Evolutionary conservation across 2,329 filamentous ascomycete species (phyloP).

Genomic region (Aureobasidium namibiae): DNA sequence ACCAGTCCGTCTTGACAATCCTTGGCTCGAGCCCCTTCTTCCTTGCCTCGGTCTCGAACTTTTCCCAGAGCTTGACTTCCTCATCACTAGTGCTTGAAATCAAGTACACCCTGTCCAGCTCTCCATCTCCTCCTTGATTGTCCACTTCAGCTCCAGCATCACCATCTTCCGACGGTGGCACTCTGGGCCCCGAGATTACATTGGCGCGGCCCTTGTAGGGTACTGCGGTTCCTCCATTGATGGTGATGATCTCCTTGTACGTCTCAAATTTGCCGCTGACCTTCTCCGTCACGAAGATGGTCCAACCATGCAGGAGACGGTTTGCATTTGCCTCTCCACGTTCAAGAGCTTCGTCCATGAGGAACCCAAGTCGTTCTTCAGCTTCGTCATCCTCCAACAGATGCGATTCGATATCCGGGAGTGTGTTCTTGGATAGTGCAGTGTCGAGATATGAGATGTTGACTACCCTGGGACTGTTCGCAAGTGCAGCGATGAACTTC

Average conservation of each 20-base stretch:
- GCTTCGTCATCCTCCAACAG: slow-evolving; percentile 61
- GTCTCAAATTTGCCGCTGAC: slow-evolving; percentile 76
- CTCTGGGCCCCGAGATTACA: slow-evolving; percentile 40
- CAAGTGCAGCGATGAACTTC: slow-evolving; percentile 86
- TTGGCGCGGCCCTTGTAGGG: slow-evolving; percentile 63
- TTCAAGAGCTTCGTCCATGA: slow-evolving; percentile 57
- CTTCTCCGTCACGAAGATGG: slow-evolving; percentile 74
- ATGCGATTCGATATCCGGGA: slow-evolving; percentile 58
- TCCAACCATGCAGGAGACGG: slow-evolving; percentile 64
- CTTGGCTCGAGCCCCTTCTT: slow-evolving; percentile 71
- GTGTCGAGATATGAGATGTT: slow-evolving; percentile 70
- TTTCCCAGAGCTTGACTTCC: slow-evolving; percentile 68
- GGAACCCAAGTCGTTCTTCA: slow-evolving; percentile 64
- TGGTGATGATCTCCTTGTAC: slow-evolving; percentile 75
- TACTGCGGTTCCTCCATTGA: slow-evolving; percentile 79
- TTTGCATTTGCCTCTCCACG: slow-evolving; percentile 70
- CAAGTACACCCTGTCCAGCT: slow-evolving; percentile 58
- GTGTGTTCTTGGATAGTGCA: slow-evolving; percentile 57
- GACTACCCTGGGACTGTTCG: slow-evolving; percentile 70
- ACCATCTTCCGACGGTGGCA: slow-evolving; percentile 47
- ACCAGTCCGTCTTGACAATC: slow-evolving; percentile 80
- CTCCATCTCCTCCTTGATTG: slow-evolving; percentile 51
- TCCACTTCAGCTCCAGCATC: slow-evolving; percentile 47
- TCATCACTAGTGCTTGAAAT: slow-evolving; percentile 59
- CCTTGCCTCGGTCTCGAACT: slow-evolving; percentile 70